A percentile compares a stretch with the other conserved stretches of the same genome.
Conservation (phyloP, 2,329 filamentous ascomycete species). For the Plenodomus tracheiphilus region DNA sequence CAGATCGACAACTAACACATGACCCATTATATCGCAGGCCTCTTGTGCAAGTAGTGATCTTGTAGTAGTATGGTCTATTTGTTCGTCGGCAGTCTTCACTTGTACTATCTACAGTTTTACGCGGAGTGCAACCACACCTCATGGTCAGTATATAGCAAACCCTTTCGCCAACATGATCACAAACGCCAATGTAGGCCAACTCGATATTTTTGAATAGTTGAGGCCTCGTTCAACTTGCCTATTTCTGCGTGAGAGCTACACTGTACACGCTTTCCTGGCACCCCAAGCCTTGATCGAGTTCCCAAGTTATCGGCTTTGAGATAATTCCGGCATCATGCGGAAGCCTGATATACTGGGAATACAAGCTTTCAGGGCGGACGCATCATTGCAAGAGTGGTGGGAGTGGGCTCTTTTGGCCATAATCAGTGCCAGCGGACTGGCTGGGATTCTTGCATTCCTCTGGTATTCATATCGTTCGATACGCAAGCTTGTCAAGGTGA, state of each 20-base stretch:
- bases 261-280: too few species aligned
- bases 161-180: too few species aligned
- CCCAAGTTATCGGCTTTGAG: neutral
- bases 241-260: too few species aligned
- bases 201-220: too few species aligned
- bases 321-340: conserved; percentile 4
- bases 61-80: neutral
- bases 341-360: conserved; percentile 32
- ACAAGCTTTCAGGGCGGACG: conserved; percentile 30
- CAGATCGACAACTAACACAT: conserved; percentile 30
- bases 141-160: too few species aligned
- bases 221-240: too few species aligned
- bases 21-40: conserved; percentile 4
- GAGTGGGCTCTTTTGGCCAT: conserved; percentile 38
- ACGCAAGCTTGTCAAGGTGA: conserved; percentile 24
- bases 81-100: too few species aligned
- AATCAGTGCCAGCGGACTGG: conserved; percentile 31
- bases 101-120: too few species aligned
- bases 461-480: conserved; percentile 31
- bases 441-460: conserved; percentile 31
- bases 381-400: conserved; percentile 37
- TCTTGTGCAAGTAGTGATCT: neutral
- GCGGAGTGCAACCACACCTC: too few species aligned
- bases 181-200: too few species aligned
- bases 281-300: too few species aligned